These are phyloP conservation scores for Solanum chiquidenum DNA, from an alignment of 257 asterid genomes.

Conservation along the genomic window DNA sequence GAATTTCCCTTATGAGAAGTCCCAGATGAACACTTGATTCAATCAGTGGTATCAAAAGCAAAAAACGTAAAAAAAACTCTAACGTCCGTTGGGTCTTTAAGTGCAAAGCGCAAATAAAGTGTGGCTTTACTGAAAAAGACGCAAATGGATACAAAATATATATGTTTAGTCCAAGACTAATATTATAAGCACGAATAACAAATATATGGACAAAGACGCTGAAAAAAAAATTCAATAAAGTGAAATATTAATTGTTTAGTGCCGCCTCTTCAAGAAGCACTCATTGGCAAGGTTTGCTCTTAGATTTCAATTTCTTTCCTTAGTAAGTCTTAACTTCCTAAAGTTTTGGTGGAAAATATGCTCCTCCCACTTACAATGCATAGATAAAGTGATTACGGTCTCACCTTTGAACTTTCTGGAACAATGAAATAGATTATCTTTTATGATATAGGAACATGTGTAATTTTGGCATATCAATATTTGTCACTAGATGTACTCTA, in stretches of 20 bases:
- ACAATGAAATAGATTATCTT: background rate
- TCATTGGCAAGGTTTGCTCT: background rate
- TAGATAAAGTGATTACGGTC: background rate
- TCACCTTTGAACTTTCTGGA: background rate
- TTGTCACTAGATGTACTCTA: background rate
- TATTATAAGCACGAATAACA: background rate
- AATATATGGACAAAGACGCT: background rate
- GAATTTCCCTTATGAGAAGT: background rate
- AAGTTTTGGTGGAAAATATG: background rate
- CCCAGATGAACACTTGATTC: background rate
- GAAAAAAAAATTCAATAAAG: background rate
- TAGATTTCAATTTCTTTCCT: background rate
- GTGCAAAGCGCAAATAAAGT: background rate
- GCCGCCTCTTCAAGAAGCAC: background rate
- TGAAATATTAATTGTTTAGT: background rate
- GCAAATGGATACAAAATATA: background rate
- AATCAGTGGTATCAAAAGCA: background rate
- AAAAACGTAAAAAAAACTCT: background rate
- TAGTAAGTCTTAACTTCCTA: background rate
- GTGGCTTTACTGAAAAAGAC: background rate
- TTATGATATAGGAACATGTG: background rate
- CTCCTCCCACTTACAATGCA: background rate
- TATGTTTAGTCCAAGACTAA: background rate
- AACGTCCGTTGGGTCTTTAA: background rate
- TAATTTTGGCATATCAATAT: background rate